Base-by-base conservation (phyloP, 2,329 filamentous ascomycete species). In the Massarina eburnea region DNA sequence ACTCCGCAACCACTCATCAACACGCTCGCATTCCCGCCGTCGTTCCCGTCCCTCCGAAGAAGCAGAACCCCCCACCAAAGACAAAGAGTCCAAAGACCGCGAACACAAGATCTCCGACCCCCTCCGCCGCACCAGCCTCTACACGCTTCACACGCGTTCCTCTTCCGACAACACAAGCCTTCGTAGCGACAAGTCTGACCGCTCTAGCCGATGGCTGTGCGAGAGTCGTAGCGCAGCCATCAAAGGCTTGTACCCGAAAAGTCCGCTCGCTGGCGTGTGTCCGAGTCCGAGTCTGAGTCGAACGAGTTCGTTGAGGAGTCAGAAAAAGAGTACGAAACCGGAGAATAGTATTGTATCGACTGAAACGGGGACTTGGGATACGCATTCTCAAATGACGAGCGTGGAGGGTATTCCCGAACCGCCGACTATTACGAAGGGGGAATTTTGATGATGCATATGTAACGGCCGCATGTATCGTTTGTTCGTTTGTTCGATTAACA, bases 221-320 rank as follows among this genome's bases (percentile, higher is more conserved):
- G 64, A 71, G 41, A 62, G 61, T 33, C 59, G 66, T 18, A 70
- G 68, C 38, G 68, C 68, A 12, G 68, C 66, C 2, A 61, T 71
- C 47, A 71, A 71, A 46, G 68, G 57, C 6, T 40, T 71, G 30
- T 71, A 71, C 45, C 65, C 67, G 4, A 65, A 66, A 42, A 57
- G 56, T 19, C 61, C 62, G 5, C 39, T 66, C 26, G 56, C 57
- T 2, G 57, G 56, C 9, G 27, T 30, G 7, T 14, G 27, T 42
- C 38, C 42, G 34, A 44, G 33, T 32, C 35, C 39, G 17, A 41
- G 40, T 30, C 10, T 44, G 10, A 41, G 32, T 17, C 39, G 49
- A 2, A 42, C 46, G 34, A 49, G 41, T 20, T 52, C 49, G 9
- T 14, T 50, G 8, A 42, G 45, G 30, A 48, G 46, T 34, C 18